These are phyloP conservation scores for Leishmania mexicana DNA, from an alignment of 208 protist genomes.

Conservation along the genomic window DNA sequence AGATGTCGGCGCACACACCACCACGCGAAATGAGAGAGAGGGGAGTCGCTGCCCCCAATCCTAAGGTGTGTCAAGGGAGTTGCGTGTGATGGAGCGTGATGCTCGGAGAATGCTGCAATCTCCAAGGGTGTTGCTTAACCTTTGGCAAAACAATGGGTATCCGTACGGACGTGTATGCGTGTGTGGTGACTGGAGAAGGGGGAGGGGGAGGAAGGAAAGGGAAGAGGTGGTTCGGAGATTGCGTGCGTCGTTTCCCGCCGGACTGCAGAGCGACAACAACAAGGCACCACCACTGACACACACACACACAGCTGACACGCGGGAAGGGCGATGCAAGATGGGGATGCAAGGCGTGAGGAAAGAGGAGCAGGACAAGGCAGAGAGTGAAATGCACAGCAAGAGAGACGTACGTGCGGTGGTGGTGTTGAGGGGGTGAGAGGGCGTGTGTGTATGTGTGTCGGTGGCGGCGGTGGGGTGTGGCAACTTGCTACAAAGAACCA, in stretches of 20 bases:
- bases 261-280: neutral
- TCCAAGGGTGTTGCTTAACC: neutral
- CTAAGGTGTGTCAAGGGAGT: neutral
- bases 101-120: neutral
- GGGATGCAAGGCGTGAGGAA: neutral
- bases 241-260: neutral
- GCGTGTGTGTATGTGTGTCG: neutral
- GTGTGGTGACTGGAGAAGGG: neutral
- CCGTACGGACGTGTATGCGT: neutral
- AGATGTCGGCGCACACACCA: neutral
- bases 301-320: neutral
- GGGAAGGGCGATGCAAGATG: neutral
- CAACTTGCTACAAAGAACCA: neutral
- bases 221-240: neutral
- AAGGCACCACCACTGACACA: neutral
- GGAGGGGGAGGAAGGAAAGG: neutral
- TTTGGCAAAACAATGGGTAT: neutral
- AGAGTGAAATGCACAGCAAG: neutral
- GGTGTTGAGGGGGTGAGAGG: neutral
- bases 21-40: neutral
- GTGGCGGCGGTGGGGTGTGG: neutral
- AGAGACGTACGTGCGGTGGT: neutral
- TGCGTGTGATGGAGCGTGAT: neutral
- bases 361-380: neutral
- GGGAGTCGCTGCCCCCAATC: neutral